phyloP scores from a whole-genome alignment of 306 rosid species.

The Lathyrus sativus region DNA sequence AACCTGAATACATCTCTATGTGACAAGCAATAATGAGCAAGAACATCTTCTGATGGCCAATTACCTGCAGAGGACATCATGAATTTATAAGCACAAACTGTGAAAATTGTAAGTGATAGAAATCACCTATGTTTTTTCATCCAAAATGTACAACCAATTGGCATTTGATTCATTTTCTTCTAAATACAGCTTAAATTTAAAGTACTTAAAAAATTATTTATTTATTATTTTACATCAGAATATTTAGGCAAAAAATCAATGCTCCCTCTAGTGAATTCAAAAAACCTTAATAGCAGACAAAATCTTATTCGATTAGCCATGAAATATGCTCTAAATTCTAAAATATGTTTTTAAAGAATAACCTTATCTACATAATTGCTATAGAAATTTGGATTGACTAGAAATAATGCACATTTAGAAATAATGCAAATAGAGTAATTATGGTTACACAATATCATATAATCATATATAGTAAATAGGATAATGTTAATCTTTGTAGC shows the following conservation, averaged over 20 bases:
- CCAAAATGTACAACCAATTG: slow-evolving; percentile 27
- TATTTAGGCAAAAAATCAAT: slow-evolving; percentile 16
- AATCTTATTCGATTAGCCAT: background rate
- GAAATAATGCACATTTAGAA: background rate
- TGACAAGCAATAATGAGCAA: slow-evolving; percentile 78
- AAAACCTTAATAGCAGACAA: slow-evolving; percentile 18
- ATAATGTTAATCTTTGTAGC: background rate
- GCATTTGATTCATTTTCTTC: slow-evolving; percentile 14
- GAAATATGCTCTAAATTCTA: background rate
- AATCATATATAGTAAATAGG: slow-evolving; percentile 10
- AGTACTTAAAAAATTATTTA: background rate
- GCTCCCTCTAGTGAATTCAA: slow-evolving; percentile 6
- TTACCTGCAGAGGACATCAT: slow-evolving; percentile 61
- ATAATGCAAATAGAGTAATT: background rate
- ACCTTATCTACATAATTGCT: slow-evolving; percentile 11
- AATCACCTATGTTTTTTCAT: slow-evolving; percentile 7
- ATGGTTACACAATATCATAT: slow-evolving; percentile 12
- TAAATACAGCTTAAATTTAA: background rate
- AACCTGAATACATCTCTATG: slow-evolving; percentile 73
- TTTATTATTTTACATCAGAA: background rate
- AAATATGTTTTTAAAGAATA: background rate
- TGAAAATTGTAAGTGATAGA: slow-evolving; percentile 4
- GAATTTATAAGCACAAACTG: slow-evolving; percentile 19
- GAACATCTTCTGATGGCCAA: slow-evolving; percentile 99
- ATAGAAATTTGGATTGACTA: background rate